Conservation (phyloP, 805 yeast genomes). For the Myxozyma nipponensis region DNA sequence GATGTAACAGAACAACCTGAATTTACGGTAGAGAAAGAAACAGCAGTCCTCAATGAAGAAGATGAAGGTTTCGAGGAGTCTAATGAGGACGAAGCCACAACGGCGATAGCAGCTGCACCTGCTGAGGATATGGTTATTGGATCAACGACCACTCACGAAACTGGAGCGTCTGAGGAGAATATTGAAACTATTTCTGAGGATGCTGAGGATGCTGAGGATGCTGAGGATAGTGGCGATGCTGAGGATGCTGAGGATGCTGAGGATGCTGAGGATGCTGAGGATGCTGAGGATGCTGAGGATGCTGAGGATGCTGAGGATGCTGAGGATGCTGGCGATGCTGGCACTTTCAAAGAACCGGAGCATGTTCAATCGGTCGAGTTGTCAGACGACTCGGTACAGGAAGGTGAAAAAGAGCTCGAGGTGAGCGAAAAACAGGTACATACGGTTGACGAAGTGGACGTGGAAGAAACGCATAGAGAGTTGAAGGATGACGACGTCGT, state of each 20-base stretch:
- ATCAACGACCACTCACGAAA: background rate
- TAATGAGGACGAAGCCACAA: background rate
- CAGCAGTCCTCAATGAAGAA: background rate
- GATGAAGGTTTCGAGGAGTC: background rate
- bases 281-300: no score
- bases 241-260: no score
- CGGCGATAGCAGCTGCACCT: background rate
- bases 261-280: no score
- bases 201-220: no score
- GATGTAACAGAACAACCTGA: no score
- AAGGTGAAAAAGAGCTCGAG: no score
- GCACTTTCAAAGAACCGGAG: background rate
- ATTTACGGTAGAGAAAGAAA: no score
- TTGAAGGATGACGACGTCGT: background rate
- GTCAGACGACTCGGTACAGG: no score
- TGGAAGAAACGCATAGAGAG: background rate
- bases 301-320: no score
- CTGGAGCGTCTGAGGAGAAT: background rate
- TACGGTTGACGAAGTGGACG: background rate
- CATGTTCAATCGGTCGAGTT: no score
- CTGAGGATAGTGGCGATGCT: no score
- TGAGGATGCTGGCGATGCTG: no score
- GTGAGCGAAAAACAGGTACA: background rate
- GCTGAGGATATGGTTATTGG: background rate
- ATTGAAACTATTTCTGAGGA: background rate